Conservation (phyloP, 2,329 filamentous ascomycete genomes). For the Gliomastix tumulicola region DNA sequence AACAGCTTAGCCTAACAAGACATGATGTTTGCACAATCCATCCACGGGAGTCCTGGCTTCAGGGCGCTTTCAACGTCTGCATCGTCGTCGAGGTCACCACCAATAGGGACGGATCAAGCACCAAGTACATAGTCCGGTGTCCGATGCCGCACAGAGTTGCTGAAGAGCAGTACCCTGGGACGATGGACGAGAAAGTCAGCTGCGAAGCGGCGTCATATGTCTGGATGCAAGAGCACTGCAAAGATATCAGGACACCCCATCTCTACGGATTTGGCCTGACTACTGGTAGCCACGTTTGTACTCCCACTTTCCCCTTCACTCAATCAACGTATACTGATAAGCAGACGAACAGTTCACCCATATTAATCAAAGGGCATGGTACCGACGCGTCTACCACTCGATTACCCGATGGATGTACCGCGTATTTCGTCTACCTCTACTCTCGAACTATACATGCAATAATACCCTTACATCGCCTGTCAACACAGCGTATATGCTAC, state of each 20-base stretch:
- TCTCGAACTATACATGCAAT: conserved; percentile 9
- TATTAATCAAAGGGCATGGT: conserved; percentile 3
- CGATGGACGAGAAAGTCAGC: conserved; percentile 22
- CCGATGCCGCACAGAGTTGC: conserved; percentile 11
- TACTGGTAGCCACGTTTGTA: conserved; percentile 9
- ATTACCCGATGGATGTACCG: conserved; percentile 5
- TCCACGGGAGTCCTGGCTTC: conserved; percentile 8
- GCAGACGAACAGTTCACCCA: conserved; percentile 13
- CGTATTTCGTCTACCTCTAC: conserved; percentile 7
- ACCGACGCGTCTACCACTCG: conserved; percentile 1
- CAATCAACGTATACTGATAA: not conserved
- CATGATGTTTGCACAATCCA: conserved; percentile 8
- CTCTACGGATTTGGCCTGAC: conserved; percentile 11
- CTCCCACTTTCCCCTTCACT: not conserved
- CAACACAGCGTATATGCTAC: conserved; percentile 10
- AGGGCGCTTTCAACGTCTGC: conserved; percentile 11
- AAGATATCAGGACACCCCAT: conserved; percentile 16
- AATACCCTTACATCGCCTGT: conserved; percentile 4
- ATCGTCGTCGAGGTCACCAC: conserved; percentile 7
- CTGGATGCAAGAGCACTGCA: conserved; percentile 21
- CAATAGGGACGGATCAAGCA: not conserved
- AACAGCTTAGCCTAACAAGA: conserved; percentile 8
- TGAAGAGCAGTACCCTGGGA: conserved; percentile 12
- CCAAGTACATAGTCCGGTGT: conserved; percentile 7
- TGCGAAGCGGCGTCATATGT: conserved; percentile 21